Evolutionary conservation across 306 rosid species (phyloP).

Genomic region (Senna siamea): DNA sequence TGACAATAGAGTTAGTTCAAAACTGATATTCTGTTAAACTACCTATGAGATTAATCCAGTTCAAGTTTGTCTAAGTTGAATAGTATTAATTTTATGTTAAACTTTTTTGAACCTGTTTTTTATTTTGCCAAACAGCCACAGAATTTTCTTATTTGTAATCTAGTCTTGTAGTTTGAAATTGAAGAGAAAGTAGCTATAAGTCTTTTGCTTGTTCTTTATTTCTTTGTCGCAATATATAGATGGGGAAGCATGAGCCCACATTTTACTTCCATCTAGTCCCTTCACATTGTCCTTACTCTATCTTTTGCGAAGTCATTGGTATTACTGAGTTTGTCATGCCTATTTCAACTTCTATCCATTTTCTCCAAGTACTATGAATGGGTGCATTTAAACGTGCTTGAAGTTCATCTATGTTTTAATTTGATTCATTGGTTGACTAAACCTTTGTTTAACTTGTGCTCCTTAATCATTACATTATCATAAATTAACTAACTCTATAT

Average conservation of each 20-base stretch:
- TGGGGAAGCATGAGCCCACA: neutral
- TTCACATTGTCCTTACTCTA: conserved; percentile 11
- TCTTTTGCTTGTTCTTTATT: neutral
- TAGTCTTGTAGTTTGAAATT: neutral
- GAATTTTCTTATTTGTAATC: neutral
- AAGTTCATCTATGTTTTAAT: conserved; percentile 16
- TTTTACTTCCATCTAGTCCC: conserved; percentile 11
- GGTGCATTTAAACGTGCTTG: neutral
- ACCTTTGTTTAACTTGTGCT: conserved; percentile 14
- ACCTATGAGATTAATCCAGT: neutral
- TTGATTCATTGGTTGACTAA: conserved; percentile 14
- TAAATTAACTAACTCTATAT: conserved; percentile 8
- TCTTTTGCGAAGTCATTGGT: neutral
- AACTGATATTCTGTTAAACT: neutral
- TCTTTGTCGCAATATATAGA: neutral
- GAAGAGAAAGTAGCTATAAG: neutral
- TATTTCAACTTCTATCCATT: conserved; percentile 17
- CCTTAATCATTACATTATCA: conserved; percentile 3
- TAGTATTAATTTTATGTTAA: neutral
- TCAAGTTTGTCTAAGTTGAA: neutral
- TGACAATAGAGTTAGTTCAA: neutral
- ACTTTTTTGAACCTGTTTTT: neutral
- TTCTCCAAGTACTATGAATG: neutral
- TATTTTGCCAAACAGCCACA: neutral
- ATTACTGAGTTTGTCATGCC: conserved; percentile 26